phyloP scores from a whole-genome alignment of 192 early-diverging fungal species.

The Podochytrium sp. region DNA sequence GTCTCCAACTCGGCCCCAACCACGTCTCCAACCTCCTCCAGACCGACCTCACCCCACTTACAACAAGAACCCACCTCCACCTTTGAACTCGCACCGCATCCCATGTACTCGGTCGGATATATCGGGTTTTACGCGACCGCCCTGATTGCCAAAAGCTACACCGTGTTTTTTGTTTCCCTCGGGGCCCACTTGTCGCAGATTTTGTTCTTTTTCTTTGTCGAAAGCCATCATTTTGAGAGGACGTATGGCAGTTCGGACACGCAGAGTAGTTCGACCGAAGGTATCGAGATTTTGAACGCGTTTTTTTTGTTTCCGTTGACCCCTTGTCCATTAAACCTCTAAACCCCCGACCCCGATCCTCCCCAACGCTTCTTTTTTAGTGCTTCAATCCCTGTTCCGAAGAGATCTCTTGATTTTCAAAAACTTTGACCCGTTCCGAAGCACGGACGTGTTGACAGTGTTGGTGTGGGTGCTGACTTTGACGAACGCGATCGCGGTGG shows the following conservation, averaged over 20 bases:
- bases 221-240: conserved; percentile 86
- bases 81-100: conserved; percentile 97
- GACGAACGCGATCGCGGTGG: conserved; percentile 63
- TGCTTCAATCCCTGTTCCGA: conserved; percentile 75
- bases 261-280: conserved; percentile 20
- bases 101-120: conserved; percentile 99
- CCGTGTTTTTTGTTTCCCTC: conserved; percentile 86
- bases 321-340: conserved; percentile 75
- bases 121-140: conserved; percentile 94
- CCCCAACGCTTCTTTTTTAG: conserved; percentile 22
- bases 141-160: conserved; percentile 88
- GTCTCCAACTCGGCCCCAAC: conserved; percentile 61
- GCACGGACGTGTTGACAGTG: conserved; percentile 80
- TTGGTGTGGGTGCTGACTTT: conserved; percentile 78
- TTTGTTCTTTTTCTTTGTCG: conserved; percentile 85
- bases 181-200: conserved; percentile 89
- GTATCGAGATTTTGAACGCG: background rate
- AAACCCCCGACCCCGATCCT: conserved; percentile 73
- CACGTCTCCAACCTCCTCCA: background rate
- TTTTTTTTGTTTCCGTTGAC: conserved; percentile 47
- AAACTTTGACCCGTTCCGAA: conserved; percentile 89
- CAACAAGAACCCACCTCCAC: conserved; percentile 87
- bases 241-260: conserved; percentile 50
- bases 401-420: conserved; percentile 87
- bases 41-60: conserved; percentile 61